These are phyloP conservation scores for Lasiosphaeriaceae sp. DNA, from an alignment of 495 filamentous ascomycete genomes.

Conservation along the genomic window DNA sequence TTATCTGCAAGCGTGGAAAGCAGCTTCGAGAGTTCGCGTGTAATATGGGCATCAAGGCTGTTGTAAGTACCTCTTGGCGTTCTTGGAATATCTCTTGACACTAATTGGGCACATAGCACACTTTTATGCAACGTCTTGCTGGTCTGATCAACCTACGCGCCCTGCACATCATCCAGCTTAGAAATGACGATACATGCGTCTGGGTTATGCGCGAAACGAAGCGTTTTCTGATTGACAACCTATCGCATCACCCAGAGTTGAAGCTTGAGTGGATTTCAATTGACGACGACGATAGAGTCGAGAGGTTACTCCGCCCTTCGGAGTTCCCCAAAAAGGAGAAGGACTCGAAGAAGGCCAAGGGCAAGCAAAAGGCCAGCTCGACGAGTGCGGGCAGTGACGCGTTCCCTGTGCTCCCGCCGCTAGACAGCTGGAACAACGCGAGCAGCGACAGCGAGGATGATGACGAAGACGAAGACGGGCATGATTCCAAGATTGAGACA, in stretches of 20 bases:
- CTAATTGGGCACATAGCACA: slow-evolving; percentile 33
- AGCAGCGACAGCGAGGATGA: slow-evolving; percentile 35
- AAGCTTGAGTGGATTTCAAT: slow-evolving; percentile 53
- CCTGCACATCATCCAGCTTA: slow-evolving; percentile 48
- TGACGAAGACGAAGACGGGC: slow-evolving; percentile 20
- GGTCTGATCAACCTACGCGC: slow-evolving; percentile 46
- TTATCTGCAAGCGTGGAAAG: slow-evolving; percentile 45
- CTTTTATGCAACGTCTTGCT: slow-evolving; percentile 47
- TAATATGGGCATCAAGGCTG: slow-evolving; percentile 43
- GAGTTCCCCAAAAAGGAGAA: slow-evolving; percentile 24
- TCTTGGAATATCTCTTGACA: background rate
- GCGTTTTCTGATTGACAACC: slow-evolving; percentile 49
- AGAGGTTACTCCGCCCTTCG: slow-evolving; percentile 36
- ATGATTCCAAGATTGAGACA: slow-evolving; percentile 27
- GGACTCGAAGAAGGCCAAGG: slow-evolving; percentile 20
- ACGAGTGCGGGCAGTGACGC: slow-evolving; percentile 3
- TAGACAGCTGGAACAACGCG: slow-evolving; percentile 18
- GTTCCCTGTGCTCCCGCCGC: slow-evolving; percentile 20
- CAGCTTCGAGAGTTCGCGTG: slow-evolving; percentile 51
- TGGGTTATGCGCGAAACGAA: slow-evolving; percentile 47
- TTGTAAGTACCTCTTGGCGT: slow-evolving; percentile 39
- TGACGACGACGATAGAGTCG: slow-evolving; percentile 38
- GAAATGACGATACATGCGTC: slow-evolving; percentile 47
- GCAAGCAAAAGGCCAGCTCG: slow-evolving; percentile 26
- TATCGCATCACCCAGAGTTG: slow-evolving; percentile 46